Base-by-base conservation (phyloP, 306 rosid species). In the Cicer judaicum region DNA sequence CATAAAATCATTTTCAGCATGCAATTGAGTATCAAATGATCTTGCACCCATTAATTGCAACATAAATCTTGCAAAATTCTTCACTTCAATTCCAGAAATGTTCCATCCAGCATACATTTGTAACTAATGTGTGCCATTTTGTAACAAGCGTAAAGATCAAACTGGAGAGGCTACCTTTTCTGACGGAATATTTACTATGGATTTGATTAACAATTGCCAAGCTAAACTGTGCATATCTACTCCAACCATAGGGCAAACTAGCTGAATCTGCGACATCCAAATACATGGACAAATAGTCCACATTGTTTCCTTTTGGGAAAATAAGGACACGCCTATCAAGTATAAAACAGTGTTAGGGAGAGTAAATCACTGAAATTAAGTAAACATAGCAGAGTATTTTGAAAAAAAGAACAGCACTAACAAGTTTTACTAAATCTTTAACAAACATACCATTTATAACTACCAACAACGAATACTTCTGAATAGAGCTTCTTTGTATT, bases 281-380 rank as follows among this genome's bases (percentile, higher is more conserved):
- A 86, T 93, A 93, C 95, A 93, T 93, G 49, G 98, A 93, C 88
- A 93, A 73, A 81, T 86, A 85, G 84, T 90, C 96, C 87, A 93
- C 98, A 76, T 93, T 93, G 89, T 93, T 93, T 79, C 98, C 98
- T 78, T 93, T 93, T 13, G 98, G 97, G 77, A 93, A 93, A 76
- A 89, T 83, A 62, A 93, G 89, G 66, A 90, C 86, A 60, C 96
- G 90, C 98, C 98, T 93, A 89, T 56, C 19, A 71, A 61, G 65
- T 21, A 64, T 41, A 79, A 55, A 41, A 38, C 46, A 48, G 68
- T 21, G 44, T 72, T 69, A 14, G 61, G 47, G 52, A 21, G 55
- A 44, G 59, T 8, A 46, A 57, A 53, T 46, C 50, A 55, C 71
- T 44, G 65, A 24, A 64, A 15, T 71, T 57, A 48, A 64, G 46